Base-by-base conservation (phyloP, 768 basidiomycete species). In the Tylopilus rubrobrunneus region DNA sequence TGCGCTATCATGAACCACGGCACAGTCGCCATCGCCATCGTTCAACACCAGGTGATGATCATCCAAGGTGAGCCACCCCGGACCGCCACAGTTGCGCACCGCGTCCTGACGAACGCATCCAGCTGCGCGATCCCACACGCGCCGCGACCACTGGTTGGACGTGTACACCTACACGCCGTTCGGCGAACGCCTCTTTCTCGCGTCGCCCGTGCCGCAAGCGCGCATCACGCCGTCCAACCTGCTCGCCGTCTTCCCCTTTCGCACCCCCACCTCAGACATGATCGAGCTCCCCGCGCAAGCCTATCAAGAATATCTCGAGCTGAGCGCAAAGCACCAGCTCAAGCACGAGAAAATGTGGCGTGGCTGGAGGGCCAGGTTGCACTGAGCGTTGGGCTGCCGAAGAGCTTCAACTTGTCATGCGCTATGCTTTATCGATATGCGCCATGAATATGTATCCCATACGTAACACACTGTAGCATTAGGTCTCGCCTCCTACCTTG, bases 131-230 rank as follows among this genome's bases (percentile, higher is more conserved):
- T 74, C 79, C 3, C 85, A 86, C 67, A 73, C 66, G 40, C 73
- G 74, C 37, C 71, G 73, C 43, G 85, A 88, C 42, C 78, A 72
- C 49, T 84, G 76, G 69, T 63, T 89, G 46, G 85, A 89, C 56
- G 87, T 89, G 15, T 76, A 79, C 62, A 82, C 82, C 3, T 89
- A 78, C 62, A 66, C 74, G 2, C 84, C 83, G 0, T 85, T 89
- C 55, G 84, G 83, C 41, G 79, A 81, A 50, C 77, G 84, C 53
- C 71, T 84, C 49, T 89, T 89, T 71, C 78, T 89, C 54, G 79
- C 80, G 1, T 78, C 81, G 2, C 67, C 76, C 29, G 76, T 81
- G 19, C 83, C 85, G 8, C 73, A 76, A 54, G 84, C 85, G 2
- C 85, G 87, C 67, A 86, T 88, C 56, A 63, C 77, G 8, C 66